phyloP scores from a whole-genome alignment of 1,139 yeast genomes.

The Ogataea hybrid region DNA sequence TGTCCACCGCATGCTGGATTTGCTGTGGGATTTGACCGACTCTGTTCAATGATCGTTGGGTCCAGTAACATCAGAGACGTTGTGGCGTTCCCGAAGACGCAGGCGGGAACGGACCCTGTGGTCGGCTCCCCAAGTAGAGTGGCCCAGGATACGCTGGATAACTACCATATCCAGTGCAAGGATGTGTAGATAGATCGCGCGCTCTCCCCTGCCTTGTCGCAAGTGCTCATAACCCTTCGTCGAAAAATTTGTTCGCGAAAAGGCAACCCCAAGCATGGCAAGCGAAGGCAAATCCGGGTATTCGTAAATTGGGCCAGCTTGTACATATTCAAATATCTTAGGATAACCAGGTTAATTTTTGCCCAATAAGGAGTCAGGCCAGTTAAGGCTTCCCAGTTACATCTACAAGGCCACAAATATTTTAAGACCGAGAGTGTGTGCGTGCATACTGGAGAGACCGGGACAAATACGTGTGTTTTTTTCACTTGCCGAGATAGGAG shows the following conservation, averaged over 20 bases:
- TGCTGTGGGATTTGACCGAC: too few species aligned
- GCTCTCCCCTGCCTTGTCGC: too few species aligned
- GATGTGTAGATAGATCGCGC: background rate
- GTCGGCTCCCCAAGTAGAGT: conserved; percentile 83
- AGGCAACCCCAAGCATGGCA: conserved; percentile 10
- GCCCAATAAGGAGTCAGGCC: conserved; percentile 10
- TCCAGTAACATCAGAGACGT: too few species aligned
- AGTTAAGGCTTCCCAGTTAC: conserved; percentile 6
- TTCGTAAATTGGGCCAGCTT: conserved; percentile 10
- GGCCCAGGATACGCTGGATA: conserved; percentile 43
- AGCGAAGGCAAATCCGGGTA: conserved; percentile 10
- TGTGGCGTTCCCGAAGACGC: conserved; percentile 96
- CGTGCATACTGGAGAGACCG: conserved; percentile 6
- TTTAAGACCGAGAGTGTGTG: conserved; percentile 11
- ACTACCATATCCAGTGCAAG: conserved; percentile 42
- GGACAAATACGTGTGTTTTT: too few species aligned
- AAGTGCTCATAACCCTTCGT: conserved; percentile 10
- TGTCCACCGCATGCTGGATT: too few species aligned
- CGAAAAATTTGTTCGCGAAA: conserved; percentile 11
- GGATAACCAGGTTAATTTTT: conserved; percentile 6
- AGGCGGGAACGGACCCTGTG: conserved; percentile 83
- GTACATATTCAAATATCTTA: conserved; percentile 9
- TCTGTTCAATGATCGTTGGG: too few species aligned
- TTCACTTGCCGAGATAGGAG: too few species aligned
- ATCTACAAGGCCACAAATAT: conserved; percentile 4